Base-by-base conservation (phyloP, 1,284 basidiomycete genomes). In the Naganishia sp. region DNA sequence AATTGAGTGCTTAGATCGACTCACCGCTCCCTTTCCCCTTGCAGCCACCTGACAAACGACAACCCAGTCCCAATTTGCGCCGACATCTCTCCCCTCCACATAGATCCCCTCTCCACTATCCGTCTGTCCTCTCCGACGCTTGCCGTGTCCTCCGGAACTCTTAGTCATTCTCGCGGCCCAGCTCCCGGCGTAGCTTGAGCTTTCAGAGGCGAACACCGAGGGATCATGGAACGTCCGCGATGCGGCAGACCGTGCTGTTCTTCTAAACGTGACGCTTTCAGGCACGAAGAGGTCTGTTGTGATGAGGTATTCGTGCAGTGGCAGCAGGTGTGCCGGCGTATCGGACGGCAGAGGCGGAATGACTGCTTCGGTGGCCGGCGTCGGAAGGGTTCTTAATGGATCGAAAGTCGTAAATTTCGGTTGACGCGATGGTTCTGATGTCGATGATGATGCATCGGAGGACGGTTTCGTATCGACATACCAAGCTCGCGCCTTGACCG, bases 41-140 rank as follows among this genome's bases (percentile, higher is more conserved):
- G 69, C 70, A 21, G 63, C 63, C 13, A 70, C 69, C 49, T 69
- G 64, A 57, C 48, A 60, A 6, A 72, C 64, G 0, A 69, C 59
- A 3, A 70, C 53, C 71, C 71, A 72, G 15, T 70, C 67, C 71
- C 71, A 72, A 63, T 56, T 60, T 16, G 70, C 71, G 6, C 70
- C 68, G 2, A 68, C 63, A 18, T 69, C 65, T 21, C 46, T 39
- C 4, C 66, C 68, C n/a, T 66, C 64, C 7, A 66, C 67, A 2
- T 56, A 46, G 21, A 70, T 69, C 21, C 70, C 68, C 15, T 52
- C 49, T 16, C 70, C 70, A 15, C 60, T 59, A 45, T 71, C 69
- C 21, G 60, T 57, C 23, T 65, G 61, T 0, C 70, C 66, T 55
- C 69, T 63, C 18, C 54, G 65, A 7, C 68, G 63, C 63, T 64